These are phyloP conservation scores for Fraxinus platypoda DNA, from an alignment of 305 asterid genomes.

Conservation along the genomic window DNA sequence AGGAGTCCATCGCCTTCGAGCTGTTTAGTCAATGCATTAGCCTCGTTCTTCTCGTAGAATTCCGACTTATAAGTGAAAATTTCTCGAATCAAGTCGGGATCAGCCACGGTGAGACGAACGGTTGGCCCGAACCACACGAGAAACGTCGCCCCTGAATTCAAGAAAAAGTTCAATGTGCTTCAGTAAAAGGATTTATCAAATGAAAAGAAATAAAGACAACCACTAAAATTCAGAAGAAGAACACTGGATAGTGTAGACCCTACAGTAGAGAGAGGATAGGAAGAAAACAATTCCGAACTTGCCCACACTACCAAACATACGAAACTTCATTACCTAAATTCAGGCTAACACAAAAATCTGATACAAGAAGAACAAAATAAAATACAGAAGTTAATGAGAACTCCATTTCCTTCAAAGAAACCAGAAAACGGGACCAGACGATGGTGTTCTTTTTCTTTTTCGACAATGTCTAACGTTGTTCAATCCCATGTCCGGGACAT, in stretches of 20 bases:
- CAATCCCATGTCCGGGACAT: not conserved
- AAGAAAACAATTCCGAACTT: not conserved
- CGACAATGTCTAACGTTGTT: not conserved
- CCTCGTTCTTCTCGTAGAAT: constrained; percentile 72
- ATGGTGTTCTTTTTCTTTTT: not conserved
- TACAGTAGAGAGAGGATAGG: constrained; percentile 22
- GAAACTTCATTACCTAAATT: constrained; percentile 7
- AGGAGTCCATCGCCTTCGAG: constrained; percentile 92
- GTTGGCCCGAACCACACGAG: constrained; percentile 92
- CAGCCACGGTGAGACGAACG: constrained; percentile 67
- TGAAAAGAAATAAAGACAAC: not conserved
- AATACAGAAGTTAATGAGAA: not conserved
- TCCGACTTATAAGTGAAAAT: constrained; percentile 70
- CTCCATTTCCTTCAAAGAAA: not conserved
- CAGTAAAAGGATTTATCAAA: not conserved
- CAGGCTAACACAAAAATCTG: not conserved
- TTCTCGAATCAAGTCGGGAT: constrained; percentile 73
- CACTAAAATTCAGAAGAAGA: constrained; percentile 19
- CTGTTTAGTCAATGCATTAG: constrained; percentile 64
- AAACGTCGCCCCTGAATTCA: constrained; percentile 66
- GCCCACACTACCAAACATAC: constrained; percentile 7
- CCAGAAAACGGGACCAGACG: not conserved
- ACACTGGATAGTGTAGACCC: constrained; percentile 67
- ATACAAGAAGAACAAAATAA: not conserved
- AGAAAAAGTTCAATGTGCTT: not conserved